Evolutionary conservation across 2,329 filamentous ascomycete species (phyloP), one percentile per base, ranked within the genome.

Genomic region (Aspergillus brasiliensis): DNA sequence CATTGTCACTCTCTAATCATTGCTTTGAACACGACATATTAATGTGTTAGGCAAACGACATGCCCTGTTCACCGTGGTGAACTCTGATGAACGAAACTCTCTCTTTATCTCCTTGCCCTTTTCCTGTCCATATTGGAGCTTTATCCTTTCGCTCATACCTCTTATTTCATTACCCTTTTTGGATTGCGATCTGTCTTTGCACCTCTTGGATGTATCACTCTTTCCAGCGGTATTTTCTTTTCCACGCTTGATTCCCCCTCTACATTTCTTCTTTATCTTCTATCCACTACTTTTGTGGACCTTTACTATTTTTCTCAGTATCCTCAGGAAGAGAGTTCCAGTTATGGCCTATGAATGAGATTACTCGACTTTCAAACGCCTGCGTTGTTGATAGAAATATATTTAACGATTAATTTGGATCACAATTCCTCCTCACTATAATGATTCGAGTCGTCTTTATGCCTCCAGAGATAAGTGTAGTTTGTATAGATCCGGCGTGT

Each of bases 41-140:
- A 57, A 56, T 54, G 49, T 65, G 34, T 19, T 28, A 46, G 52
- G 52, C 52, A 55, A 55, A 55, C 28, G 52, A 55, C 40, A 42
- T 55, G 52, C 44, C 38, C 44, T 44, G 38, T 42, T 27, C 28
- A 27, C 37, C 38, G 52, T 46, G 21, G 51, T 23, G 56, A 60
- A 64, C 55, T 63, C 62, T 62, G 62, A 62, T 51, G 63, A 62
- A 58, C 52, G 37, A 58, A 46, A 42, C 52, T 19, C 31, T 54
- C 57, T 49, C 38, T 47, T 60, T 62, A 44, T 17, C 46, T 63
- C 54, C 57, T 54, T 52, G 58, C 47, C 54, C 58, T 63, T 21
- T 53, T 57, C 54, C 51, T 55, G 17, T 47, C 21, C 19, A 61
- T 52, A 56, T 44, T 44, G 21, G 23, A 15, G 27, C 23, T 31